Evolutionary conservation across 768 basidiomycete species (phyloP).

Genomic region (Gloeopeniophorella convolvens): DNA sequence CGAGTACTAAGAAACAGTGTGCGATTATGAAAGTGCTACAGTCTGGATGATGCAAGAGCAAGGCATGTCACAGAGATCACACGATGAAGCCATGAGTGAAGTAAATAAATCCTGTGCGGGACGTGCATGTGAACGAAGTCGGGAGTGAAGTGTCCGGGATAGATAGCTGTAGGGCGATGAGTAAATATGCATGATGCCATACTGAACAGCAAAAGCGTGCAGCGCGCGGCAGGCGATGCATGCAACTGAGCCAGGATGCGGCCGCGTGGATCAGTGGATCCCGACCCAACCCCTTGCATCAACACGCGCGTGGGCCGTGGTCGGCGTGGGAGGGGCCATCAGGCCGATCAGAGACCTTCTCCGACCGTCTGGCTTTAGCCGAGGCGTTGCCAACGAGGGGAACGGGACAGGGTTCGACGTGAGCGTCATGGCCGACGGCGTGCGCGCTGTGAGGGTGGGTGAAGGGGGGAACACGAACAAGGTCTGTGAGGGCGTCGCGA

Average conservation of each 20-base stretch:
- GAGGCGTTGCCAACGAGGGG: conserved; percentile 57
- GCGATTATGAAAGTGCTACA: conserved; percentile 16
- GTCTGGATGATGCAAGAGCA: conserved; percentile 13
- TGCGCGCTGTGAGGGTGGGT: conserved; percentile 48
- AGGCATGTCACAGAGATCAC: conserved; percentile 15
- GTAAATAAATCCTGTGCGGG: no score
- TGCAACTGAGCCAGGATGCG: no score
- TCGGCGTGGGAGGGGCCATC: conserved; percentile 62
- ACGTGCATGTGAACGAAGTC: no score
- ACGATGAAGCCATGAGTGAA: no score
- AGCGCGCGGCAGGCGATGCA: no score
- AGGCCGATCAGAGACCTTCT: conserved; percentile 72
- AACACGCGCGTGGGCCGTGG: conserved; percentile 76
- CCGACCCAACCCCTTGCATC: conserved; percentile 80
- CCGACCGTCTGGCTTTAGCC: conserved; percentile 58
- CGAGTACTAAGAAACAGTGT: conserved; percentile 3
- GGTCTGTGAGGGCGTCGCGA: conserved; percentile 68
- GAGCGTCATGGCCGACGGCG: conserved; percentile 78
- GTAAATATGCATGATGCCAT: no score
- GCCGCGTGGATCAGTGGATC: conserved; percentile 30
- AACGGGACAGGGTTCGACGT: conserved; percentile 59
- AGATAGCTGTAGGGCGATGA: no score
- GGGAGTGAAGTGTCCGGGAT: no score
- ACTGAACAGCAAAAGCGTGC: background rate
- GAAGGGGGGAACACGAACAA: conserved; percentile 85